Percentiles rank a stretch among this genome's conserved stretches.
Conservation (phyloP, 305 asterid genomes). For the Fraxinus ornus region DNA sequence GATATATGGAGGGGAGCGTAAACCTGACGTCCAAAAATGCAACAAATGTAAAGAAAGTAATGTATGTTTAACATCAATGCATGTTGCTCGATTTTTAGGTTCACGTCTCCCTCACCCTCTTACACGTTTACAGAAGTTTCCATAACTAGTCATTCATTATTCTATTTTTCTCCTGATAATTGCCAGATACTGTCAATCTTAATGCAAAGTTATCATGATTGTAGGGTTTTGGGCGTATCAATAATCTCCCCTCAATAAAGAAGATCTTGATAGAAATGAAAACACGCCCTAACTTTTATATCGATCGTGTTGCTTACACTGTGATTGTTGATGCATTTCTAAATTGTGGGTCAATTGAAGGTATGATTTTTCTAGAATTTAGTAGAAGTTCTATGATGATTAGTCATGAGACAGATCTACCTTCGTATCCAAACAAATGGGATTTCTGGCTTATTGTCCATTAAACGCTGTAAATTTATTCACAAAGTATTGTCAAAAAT, state of each 20-base stretch:
- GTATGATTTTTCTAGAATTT: constrained; percentile 35
- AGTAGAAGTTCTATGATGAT: constrained; percentile 9
- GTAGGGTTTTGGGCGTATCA: constrained; percentile 62
- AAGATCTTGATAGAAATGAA: constrained; percentile 60
- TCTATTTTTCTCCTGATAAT: constrained; percentile 6
- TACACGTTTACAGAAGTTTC: not conserved
- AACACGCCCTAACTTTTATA: constrained; percentile 36
- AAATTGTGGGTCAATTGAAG: constrained; percentile 57
- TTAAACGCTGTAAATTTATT: not conserved
- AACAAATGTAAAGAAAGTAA: not conserved
- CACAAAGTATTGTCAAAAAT: constrained; percentile 1
- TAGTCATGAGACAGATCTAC: constrained; percentile 17
- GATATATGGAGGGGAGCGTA: not conserved
- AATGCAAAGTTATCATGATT: constrained; percentile 20
- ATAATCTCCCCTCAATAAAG: constrained; percentile 43
- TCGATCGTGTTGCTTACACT: constrained; percentile 73
- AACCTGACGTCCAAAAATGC: not conserved
- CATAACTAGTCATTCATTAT: not conserved
- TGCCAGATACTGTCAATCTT: not conserved
- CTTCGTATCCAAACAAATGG: not conserved
- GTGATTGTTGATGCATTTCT: constrained; percentile 55
- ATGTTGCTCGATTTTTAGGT: not conserved
- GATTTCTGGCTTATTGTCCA: constrained; percentile 1
- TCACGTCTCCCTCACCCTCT: not conserved
- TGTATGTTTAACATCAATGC: not conserved